phyloP scores from a whole-genome alignment of 257 asterid genomes.

The Asclepias syriaca region DNA sequence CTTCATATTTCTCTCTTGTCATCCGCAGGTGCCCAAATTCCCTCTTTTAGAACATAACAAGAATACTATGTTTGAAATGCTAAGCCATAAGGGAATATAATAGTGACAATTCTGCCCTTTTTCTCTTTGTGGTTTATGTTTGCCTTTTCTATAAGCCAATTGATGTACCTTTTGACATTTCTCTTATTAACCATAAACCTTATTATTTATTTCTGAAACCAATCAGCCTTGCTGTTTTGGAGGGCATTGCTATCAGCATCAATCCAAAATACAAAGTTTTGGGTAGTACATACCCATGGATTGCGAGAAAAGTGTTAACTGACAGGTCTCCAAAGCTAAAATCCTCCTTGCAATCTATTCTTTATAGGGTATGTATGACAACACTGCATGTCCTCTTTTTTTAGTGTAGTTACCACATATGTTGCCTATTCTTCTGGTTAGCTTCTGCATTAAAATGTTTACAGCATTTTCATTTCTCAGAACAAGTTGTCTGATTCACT shows the following conservation, averaged over 20 bases:
- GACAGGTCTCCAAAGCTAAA: conserved; percentile 79
- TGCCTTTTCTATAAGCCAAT: neutral
- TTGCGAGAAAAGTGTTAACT: conserved; percentile 88
- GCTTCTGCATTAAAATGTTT: neutral
- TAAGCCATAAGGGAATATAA: neutral
- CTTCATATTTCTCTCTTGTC: conserved; percentile 90
- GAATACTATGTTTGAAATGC: neutral
- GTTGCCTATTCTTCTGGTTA: neutral
- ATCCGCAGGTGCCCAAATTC: conserved; percentile 62
- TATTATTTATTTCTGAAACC: neutral
- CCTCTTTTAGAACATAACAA: neutral
- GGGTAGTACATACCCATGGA: conserved; percentile 99
- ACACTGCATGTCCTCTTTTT: neutral
- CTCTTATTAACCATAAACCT: neutral
- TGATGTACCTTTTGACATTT: neutral
- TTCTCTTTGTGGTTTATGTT: neutral
- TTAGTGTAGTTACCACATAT: neutral
- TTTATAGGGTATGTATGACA: conserved; percentile 55
- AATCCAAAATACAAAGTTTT: conserved; percentile 85
- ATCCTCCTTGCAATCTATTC: conserved; percentile 73
- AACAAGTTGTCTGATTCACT: conserved; percentile 30
- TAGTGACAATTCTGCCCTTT: neutral
- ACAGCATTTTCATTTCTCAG: neutral
- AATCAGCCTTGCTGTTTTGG: conserved; percentile 92
- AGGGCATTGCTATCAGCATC: conserved; percentile 80